Conservation (phyloP, 345 rosid genomes). For the Brassica cretica region DNA sequence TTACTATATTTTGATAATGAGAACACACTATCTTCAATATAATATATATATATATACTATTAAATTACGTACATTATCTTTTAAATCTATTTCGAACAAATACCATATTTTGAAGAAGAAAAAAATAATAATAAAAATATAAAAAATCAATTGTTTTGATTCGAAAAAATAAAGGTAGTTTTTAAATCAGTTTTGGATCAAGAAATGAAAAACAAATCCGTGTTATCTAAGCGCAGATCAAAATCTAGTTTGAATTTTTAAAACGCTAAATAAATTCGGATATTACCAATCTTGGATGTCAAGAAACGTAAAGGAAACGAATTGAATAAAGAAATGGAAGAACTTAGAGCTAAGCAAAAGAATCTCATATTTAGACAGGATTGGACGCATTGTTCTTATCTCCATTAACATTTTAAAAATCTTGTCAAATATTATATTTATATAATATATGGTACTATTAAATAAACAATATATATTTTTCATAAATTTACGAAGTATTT, state of each 20-base stretch:
- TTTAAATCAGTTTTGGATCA: no score
- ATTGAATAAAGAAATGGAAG: slow-evolving; percentile 21
- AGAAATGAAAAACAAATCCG: no score
- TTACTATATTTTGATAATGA: no score
- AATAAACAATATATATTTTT: neutral
- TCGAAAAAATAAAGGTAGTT: no score
- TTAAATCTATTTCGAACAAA: no score
- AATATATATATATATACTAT: no score
- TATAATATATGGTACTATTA: neutral
- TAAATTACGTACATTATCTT: no score
- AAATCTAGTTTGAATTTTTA: neutral
- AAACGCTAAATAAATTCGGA: neutral
- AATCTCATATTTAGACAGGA: slow-evolving; percentile 28
- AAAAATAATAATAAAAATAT: no score
- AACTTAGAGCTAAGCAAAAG: slow-evolving; percentile 27
- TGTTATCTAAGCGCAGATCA: no score
- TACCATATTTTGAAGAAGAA: no score
- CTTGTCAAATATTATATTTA: slow-evolving; percentile 16
- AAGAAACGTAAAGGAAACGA: slow-evolving; percentile 9
- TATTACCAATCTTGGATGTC: neutral
- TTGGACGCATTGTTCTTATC: slow-evolving; percentile 33
- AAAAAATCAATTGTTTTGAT: no score
- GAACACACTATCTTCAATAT: no score
- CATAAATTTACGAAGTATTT: slow-evolving; percentile 25
- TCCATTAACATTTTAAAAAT: slow-evolving; percentile 35